Percentiles rank a stretch among this genome's conserved stretches.
Evolutionary conservation across 148 eudicot species (phyloP).

Genomic region (Persicaria maculosa): DNA sequence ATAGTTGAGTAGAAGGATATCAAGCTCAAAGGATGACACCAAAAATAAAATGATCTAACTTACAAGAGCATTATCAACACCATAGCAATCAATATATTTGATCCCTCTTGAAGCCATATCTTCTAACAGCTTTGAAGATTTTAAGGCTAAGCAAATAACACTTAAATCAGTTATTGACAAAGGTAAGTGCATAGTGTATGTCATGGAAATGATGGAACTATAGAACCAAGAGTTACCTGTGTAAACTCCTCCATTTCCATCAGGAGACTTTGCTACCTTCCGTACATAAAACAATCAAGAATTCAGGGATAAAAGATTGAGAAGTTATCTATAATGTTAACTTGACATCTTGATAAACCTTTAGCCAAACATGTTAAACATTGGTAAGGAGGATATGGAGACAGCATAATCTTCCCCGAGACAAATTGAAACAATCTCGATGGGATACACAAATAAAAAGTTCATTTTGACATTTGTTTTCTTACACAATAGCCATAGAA

Average conservation of each 20-base stretch:
- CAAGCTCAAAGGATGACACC: constrained; percentile 1
- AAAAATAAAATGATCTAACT: constrained; percentile 21
- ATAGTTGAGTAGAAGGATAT: not conserved
- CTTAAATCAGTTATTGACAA: constrained; percentile 10
- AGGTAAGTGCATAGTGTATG: not conserved
- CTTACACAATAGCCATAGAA: not conserved
- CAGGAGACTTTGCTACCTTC: constrained; percentile 96
- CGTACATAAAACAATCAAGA: constrained; percentile 10
- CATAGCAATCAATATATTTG: constrained; percentile 91
- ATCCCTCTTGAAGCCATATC: constrained; percentile 89
- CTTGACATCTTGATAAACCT: not conserved
- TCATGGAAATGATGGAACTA: not conserved
- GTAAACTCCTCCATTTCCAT: constrained; percentile 99
- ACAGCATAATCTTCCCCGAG: not conserved
- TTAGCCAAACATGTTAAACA: not conserved
- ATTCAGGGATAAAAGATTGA: not conserved
- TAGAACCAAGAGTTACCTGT: constrained; percentile 35
- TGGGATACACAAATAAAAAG: not conserved
- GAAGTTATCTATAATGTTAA: not conserved
- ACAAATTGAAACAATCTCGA: not conserved
- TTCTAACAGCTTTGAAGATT: constrained; percentile 76
- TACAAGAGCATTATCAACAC: constrained; percentile 95
- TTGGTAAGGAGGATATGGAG: not conserved
- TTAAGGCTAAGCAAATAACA: constrained; percentile 52
- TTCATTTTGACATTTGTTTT: not conserved